Base-by-base conservation (phyloP, 768 basidiomycete species). In the Galerina marginata region DNA sequence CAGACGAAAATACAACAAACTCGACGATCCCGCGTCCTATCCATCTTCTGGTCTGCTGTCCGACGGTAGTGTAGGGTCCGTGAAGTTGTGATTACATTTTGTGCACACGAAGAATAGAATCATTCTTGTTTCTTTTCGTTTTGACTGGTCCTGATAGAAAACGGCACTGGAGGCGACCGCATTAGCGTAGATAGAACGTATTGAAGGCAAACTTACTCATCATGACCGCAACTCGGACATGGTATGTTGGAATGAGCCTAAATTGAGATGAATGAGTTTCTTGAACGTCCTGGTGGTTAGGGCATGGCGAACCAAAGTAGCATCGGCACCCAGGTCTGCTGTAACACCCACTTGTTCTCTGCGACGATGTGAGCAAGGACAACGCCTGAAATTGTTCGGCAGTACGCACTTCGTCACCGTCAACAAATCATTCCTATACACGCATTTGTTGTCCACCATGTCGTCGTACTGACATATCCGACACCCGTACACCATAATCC, bases 261-360 rank as follows among this genome's bases (percentile, higher is more conserved):
- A 23, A n/a, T 2, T n/a, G 26, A 16, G 39, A 64, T 9, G 39
- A 20, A 49, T 42, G n/a, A 20, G 37, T 43, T 43, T 25, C 12
- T 48, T 42, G 9, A 49, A 20, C 46, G 3, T 39, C 45, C 36
- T 43, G 14, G 54, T 39, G 6, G 26, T 15, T 23, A 14, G 26
- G 9, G 15, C 42, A 44, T 36, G 25, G 71, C 83, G 51, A 62
- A 91, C 93, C 73, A 99, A 77, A 4, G 96, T 98, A 16, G 95
- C 91, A 71, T 99, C 96, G 40, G 88, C 79, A 36, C 91, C 92
- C 11, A 99, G 76, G 74, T 96, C 95, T 15, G 86, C 87, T 2
- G 93, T 96, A 36, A 96, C 90, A 42, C 96, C 96, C 14, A 93
- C 86, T 76, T 96, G 92, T 75, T 99, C 96, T 76, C 96, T 98